Evolutionary conservation across 2,329 filamentous ascomycete genomes (phyloP), one percentile per base, ranked within the genome.

Genomic region (Aspergillus hortae): DNA sequence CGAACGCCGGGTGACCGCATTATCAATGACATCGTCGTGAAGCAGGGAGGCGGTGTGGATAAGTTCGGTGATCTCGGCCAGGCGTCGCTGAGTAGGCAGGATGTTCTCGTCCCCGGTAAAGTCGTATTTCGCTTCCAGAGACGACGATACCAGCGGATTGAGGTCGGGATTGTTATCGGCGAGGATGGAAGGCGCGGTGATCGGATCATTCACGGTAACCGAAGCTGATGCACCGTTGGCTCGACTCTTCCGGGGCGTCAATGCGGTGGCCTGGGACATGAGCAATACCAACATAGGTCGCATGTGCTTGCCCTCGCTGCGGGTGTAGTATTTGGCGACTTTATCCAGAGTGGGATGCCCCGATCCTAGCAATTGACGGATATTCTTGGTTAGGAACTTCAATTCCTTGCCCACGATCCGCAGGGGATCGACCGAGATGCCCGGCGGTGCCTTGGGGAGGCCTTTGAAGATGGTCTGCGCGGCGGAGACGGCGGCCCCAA

Each of bases 11-110:
- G 91, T 88, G 40, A 89, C 80, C 1, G 92, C 95, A 69, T 92
- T 89, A 69, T 99, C 94, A 67, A 99, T 96, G 27, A 99, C 94
- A 74, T 99, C 94, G 80, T 99, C 94, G 74, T 99, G 94, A 12
- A 99, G 84, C 15, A 99, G 82, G 1, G 92, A 97, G 0, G 94
- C 92, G 0, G 94, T 97, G 73, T 99, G 94, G 59, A 99, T 97
- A 50, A 99, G 81, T 73, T 99, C 94, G 2, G 92, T 94, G 65
- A 99, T 97, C 73, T 99, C 94, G 48, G 94, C 94, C 35, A 99
- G 80, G 23, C 94, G 86, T 58, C 92, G 82, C 69, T 99, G 94
- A 15, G 90, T 88, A n/a, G 94, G 92, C 17, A 97, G 84, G 60
- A 99, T 94, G 60, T 75, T 68, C 15, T 78, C 74, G 60, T 81